Percentiles rank a stretch among this genome's conserved stretches.
phyloP scores from a whole-genome alignment of 2,329 filamentous ascomycete species.

The Clonostachys rosea region DNA sequence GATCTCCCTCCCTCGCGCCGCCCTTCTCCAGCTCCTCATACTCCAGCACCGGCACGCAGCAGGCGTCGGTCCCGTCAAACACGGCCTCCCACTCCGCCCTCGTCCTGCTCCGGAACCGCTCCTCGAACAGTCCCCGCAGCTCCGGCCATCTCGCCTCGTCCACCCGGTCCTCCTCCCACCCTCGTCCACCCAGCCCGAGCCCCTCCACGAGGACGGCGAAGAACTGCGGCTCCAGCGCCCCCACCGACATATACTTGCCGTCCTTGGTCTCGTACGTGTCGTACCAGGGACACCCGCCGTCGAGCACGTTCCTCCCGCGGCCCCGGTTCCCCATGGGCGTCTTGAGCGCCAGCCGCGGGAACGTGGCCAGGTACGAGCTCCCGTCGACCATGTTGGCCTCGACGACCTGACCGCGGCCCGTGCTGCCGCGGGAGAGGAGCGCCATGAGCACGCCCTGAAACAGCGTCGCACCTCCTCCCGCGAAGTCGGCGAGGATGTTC shows the following conservation, averaged over 20 bases:
- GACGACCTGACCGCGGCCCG: conserved; percentile 78
- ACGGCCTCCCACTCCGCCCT: conserved; percentile 76
- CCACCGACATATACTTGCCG: conserved; percentile 78
- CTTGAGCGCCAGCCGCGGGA: conserved; percentile 65
- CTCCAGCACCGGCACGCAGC: conserved; percentile 81
- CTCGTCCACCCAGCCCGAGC: conserved; percentile 50
- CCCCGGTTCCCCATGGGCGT: conserved; percentile 56
- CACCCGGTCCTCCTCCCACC: conserved; percentile 47
- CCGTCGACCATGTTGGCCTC: conserved; percentile 98
- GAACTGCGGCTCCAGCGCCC: conserved; percentile 85
- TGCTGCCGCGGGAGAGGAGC: conserved; percentile 58
- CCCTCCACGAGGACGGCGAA: conserved; percentile 65
- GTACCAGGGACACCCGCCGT: conserved; percentile 85
- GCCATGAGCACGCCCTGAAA: conserved; percentile 82
- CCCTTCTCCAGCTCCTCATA: conserved; percentile 64
- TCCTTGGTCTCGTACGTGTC: conserved; percentile 84
- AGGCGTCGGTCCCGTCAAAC: conserved; percentile 90
- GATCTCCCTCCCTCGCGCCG: conserved; percentile 64
- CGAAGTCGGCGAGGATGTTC: conserved; percentile 89
- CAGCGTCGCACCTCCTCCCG: conserved; percentile 78
- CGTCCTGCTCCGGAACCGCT: conserved; percentile 64
- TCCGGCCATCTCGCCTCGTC: conserved; percentile 65
- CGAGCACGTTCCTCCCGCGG: conserved; percentile 73
- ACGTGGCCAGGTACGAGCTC: conserved; percentile 70
- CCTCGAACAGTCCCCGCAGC: conserved; percentile 56